These are phyloP conservation scores for Neofusicoccum umdonicola DNA, from an alignment of 2,329 filamentous ascomycete genomes.

Conservation along the genomic window DNA sequence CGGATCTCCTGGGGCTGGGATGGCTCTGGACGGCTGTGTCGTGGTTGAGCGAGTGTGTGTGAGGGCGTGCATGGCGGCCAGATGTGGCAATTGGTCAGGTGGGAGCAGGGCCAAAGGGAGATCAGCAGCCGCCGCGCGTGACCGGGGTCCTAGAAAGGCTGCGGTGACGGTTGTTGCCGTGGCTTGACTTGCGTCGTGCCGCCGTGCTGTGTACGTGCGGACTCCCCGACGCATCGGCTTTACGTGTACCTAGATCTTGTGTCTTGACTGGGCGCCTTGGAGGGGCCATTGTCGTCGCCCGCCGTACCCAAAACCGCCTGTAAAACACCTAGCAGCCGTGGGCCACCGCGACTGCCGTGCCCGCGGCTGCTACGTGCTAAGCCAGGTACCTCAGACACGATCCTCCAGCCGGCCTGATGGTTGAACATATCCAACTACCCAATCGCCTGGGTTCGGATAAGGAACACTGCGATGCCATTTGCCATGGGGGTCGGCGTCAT, in stretches of 20 bases:
- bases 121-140: slow-evolving; percentile 12
- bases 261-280: slow-evolving; percentile 1
- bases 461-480: not conserved
- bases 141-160: not conserved
- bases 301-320: not conserved
- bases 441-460: slow-evolving; percentile 8
- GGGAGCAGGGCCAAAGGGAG: not conserved
- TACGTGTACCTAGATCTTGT: not conserved
- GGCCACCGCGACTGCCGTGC: not conserved
- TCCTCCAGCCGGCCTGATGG: not conserved
- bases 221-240: not conserved
- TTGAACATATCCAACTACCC: not conserved
- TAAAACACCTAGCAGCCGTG: not conserved
- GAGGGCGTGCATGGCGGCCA: not conserved
- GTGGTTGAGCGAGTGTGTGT: not conserved
- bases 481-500: not conserved
- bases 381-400: not conserved
- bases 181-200: not conserved
- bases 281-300: not conserved
- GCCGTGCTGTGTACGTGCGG: too few species aligned
- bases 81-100: not conserved
- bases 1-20: not conserved
- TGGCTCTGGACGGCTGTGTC: not conserved
- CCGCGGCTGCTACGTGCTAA: not conserved
- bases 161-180: slow-evolving; percentile 3